These are phyloP conservation scores for Penicillium digitatum DNA, from an alignment of 2,329 filamentous ascomycete genomes.

Conservation along the genomic window DNA sequence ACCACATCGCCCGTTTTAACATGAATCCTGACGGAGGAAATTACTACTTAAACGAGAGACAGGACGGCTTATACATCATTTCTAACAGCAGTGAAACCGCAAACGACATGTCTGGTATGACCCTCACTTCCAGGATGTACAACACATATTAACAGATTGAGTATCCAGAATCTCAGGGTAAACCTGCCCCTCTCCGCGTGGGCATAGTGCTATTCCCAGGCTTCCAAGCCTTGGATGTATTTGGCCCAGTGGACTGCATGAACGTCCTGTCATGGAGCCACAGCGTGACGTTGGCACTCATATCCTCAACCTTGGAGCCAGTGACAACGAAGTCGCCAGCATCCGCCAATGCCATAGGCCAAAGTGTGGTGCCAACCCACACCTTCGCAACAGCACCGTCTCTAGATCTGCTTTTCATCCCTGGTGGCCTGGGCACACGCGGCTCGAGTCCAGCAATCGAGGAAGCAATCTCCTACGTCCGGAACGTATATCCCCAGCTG, in stretches of 20 bases:
- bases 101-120: not conserved
- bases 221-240: slow-evolving; percentile 43
- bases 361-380: slow-evolving; percentile 48
- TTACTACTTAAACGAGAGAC: not conserved
- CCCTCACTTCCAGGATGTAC: not conserved
- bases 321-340: slow-evolving; percentile 29
- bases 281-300: slow-evolving; percentile 27
- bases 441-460: slow-evolving; percentile 28
- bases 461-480: slow-evolving; percentile 46
- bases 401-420: slow-evolving; percentile 63
- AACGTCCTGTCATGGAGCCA: slow-evolving; percentile 26
- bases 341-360: slow-evolving; percentile 26
- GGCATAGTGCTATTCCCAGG: slow-evolving; percentile 38
- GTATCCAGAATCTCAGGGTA: not conserved
- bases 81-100: not conserved
- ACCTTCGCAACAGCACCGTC: slow-evolving; percentile 53
- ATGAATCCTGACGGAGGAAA: not conserved
- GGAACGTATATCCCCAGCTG: slow-evolving; percentile 46
- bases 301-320: slow-evolving; percentile 32
- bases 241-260: slow-evolving; percentile 49
- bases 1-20: not conserved
- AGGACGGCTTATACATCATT: no score
- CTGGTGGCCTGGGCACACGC: slow-evolving; percentile 55
- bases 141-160: not conserved
- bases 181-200: slow-evolving; percentile 5